phyloP scores from a whole-genome alignment of 192 early-diverging fungal genomes.

The Umbelopsis isabellina region DNA sequence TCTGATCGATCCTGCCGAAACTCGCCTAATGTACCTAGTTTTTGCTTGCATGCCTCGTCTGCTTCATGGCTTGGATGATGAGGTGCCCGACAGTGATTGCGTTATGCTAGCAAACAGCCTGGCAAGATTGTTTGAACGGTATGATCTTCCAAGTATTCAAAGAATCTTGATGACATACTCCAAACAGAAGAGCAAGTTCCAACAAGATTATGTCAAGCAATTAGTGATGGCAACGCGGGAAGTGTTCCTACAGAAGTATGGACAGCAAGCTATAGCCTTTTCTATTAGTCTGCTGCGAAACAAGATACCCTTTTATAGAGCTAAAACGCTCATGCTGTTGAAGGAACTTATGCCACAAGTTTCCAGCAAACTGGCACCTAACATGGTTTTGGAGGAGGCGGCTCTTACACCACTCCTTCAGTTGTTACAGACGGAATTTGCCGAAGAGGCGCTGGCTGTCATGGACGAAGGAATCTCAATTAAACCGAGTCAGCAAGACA shows the following conservation, averaged over 20 bases:
- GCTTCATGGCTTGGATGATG: constrained; percentile 67
- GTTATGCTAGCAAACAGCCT: constrained; percentile 56
- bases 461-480: constrained; percentile 66
- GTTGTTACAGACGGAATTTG: constrained; percentile 64
- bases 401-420: constrained; percentile 70
- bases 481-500: constrained; percentile 21
- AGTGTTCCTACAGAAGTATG: constrained; percentile 62
- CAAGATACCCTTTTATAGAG: constrained; percentile 58
- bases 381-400: constrained; percentile 60
- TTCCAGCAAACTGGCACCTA: constrained; percentile 38
- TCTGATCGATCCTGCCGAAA: constrained; percentile 64
- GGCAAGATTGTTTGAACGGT: constrained; percentile 51
- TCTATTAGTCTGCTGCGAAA: constrained; percentile 67
- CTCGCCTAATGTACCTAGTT: constrained; percentile 63
- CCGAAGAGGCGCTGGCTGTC: constrained; percentile 70
- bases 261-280: constrained; percentile 63
- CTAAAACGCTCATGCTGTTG: constrained; percentile 63
- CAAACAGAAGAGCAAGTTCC: constrained; percentile 64
- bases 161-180: constrained; percentile 62
- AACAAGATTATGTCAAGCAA: constrained; percentile 79
- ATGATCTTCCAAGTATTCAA: constrained; percentile 50
- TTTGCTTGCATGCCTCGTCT: constrained; percentile 72
- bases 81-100: constrained; percentile 49
- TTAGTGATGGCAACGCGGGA: constrained; percentile 62
- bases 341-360: constrained; percentile 69